Percentiles rank a stretch among this genome's conserved stretches.
These are phyloP conservation scores for Cyclotella baltica DNA, from an alignment of 108 stramenopile genomes.

Conservation along the genomic window DNA sequence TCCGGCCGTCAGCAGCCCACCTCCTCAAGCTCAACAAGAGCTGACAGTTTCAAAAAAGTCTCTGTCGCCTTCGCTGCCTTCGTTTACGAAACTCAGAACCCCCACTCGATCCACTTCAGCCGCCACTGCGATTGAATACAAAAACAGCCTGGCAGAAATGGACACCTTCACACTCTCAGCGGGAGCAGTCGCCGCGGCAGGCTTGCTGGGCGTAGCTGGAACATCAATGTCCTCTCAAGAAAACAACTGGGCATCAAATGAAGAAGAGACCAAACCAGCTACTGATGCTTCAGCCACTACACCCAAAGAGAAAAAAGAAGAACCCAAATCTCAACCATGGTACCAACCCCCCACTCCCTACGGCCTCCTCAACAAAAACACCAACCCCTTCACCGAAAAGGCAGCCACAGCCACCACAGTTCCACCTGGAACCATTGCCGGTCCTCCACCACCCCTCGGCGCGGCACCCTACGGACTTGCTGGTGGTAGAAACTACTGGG, in stretches of 20 bases:
- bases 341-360: constrained; percentile 14
- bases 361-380: not conserved
- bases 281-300: not conserved
- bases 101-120: constrained; percentile 3
- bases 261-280: not conserved
- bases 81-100: not conserved
- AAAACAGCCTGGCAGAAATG: not conserved
- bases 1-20: not conserved
- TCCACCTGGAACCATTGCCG: not conserved
- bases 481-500: constrained; percentile 24
- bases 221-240: not conserved
- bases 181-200: not conserved
- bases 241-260: not conserved
- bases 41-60: not conserved
- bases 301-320: not conserved
- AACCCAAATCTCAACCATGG: constrained; percentile 3
- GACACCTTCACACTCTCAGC: not conserved
- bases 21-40: not conserved
- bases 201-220: not conserved
- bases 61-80: no score
- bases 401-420: not conserved
- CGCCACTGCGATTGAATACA: not conserved
- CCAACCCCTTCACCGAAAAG: not conserved
- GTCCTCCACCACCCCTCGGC: constrained; percentile 6
- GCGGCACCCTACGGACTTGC: constrained; percentile 38